Base-by-base conservation (phyloP, 2,329 filamentous ascomycete species). In the Nectriaceae sp. region DNA sequence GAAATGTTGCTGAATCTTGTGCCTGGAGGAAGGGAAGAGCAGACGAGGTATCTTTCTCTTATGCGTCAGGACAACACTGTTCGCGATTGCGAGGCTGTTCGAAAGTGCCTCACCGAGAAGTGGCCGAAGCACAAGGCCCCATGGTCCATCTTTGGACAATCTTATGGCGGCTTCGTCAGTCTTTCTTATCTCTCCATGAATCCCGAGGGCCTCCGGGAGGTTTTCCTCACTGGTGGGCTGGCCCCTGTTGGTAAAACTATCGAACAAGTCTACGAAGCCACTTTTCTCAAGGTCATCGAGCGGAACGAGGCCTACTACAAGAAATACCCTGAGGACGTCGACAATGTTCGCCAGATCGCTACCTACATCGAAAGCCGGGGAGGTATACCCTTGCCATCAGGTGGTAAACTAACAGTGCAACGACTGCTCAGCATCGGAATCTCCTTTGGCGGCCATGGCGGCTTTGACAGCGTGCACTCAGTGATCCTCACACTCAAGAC, bases 41-140 rank as follows among this genome's bases (percentile, higher is more conserved):
- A 97, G 69, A 88, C 87, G 5, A 80, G 85, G 44, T 96, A 96
- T 61, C 78, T 97, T 54, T 88, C 88, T 65, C 76, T 85, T 33
- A 96, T 96, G 75, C 83, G 93, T 36, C 91, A 93, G 26, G 92
- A 97, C 69, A 94, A 82, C 64, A 95, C 96, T 43, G 91, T 97
- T 35, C 84, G 83, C 40, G 93, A 97, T 63, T 89, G 88, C 55
- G 93, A 97, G 66, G 90, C 92, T 4, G 83, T 97, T 24, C 83
- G 93, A 4, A 80, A 84, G 60, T 86, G 79, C 33, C 75, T 97
- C 45, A 94, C 88, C 0, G 73, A 76, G 4, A 82, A 85, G 43
- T 88, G 84, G 60, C 84, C 88, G 0, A 74, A 80, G 19, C 82
- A 87, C 40, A 84, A 88, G 65, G 82, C 84, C 66, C 85, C 86